These are phyloP conservation scores for Hibiscus tridactylites DNA, from an alignment of 345 rosid genomes.

Conservation along the genomic window DNA sequence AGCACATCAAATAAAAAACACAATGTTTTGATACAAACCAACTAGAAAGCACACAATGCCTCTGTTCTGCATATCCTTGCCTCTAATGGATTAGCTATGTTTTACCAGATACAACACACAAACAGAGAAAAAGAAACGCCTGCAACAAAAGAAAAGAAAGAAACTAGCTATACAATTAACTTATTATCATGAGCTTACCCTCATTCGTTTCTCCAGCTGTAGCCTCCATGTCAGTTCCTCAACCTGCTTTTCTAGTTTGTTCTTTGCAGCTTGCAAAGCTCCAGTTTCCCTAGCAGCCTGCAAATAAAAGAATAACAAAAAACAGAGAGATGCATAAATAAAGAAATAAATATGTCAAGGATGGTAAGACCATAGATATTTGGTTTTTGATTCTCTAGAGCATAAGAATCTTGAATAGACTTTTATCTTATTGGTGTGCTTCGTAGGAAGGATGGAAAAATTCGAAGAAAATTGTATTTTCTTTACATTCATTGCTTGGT, in stretches of 20 bases:
- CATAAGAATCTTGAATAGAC: too few species aligned
- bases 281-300: conserved; percentile 99
- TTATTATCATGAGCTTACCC: conserved; percentile 44
- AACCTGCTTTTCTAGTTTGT: conserved; percentile 95
- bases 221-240: conserved; percentile 98
- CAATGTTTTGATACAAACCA: background rate
- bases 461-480: too few species aligned
- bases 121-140: background rate
- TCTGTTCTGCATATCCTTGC: background rate
- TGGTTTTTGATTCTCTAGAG: too few species aligned
- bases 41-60: background rate
- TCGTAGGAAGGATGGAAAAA: too few species aligned
- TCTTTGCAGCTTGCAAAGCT: conserved; percentile 98
- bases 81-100: background rate
- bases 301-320: conserved; percentile 10
- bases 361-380: too few species aligned
- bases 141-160: background rate
- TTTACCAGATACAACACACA: background rate
- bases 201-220: conserved; percentile 94
- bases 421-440: too few species aligned
- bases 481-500: too few species aligned
- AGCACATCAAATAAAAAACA: background rate
- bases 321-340: background rate
- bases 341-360: too few species aligned
- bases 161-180: background rate